Base-by-base conservation (phyloP, 768 basidiomycete species). In the Boletus rufocinnamomeus region DNA sequence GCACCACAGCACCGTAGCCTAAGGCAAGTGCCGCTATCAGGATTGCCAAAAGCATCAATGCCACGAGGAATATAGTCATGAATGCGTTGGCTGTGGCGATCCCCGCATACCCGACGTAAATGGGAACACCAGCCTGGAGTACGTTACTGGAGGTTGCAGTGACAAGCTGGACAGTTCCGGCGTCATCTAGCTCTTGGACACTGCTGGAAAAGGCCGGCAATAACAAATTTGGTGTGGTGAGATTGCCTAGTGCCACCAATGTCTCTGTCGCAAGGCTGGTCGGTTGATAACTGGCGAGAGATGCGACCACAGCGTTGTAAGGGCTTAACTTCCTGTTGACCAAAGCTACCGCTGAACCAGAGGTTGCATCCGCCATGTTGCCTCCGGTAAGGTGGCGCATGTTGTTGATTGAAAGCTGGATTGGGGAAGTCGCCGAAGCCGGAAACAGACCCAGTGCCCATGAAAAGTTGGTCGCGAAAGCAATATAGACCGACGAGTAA, bases 71-170 rank as follows among this genome's bases (percentile, higher is more conserved):
- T n/a, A 87, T 76, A 6, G 93, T 95, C 82, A 91, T 89, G 75
- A 93, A 97, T 8, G 89, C 89, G 74, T 97, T 95, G 54, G 88
- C 89, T 0, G 87, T 88, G 11, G 89, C 85, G 57, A 98, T 89
- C 54, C 86, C 83, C 27, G 91, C 72, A 16, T 84, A 82, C 66
- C 89, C 93, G 60, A 85, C 85, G 65, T 87, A 95, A 34, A 91
- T 88, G 5, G 93, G 92, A 25, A 96, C 74, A 23, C 93, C 95
- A 21, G 89, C 88, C 62, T 88, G 77, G 21, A 95, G 81, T 37
- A 89, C 74, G 70, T 92, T 89, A 25, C 79, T 72, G 1, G 87
- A 86, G 10, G 75, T 75, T 25, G 78, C 61, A 3, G 89, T 89
- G 48, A 91, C 86, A 2, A 85, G 84, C 59, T 84, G 83, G 1